A percentile compares a stretch with the other conserved stretches of the same genome.
Conservation (phyloP, 176 grass and related monocot genomes). For the Eremochloa ophiuroides region DNA sequence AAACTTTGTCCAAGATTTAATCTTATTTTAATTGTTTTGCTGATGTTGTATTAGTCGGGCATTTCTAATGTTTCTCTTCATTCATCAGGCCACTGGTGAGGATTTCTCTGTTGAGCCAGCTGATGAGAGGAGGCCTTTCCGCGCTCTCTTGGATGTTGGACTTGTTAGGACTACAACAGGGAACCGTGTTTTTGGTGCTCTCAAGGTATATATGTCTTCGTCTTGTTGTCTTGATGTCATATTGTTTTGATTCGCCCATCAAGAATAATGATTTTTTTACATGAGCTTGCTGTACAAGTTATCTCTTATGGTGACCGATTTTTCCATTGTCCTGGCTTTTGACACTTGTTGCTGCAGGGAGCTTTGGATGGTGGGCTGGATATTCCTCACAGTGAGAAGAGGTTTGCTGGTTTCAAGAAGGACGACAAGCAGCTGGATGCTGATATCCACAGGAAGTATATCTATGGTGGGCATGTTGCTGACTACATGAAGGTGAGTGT, state of each 20-base stretch:
- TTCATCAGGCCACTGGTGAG: slow-evolving; percentile 65
- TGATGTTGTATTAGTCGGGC: background rate
- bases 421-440: slow-evolving; percentile 66
- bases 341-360: slow-evolving; percentile 28
- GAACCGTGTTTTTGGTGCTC: slow-evolving; percentile 82
- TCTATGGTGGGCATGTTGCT: slow-evolving; percentile 72
- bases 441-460: slow-evolving; percentile 73
- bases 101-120: slow-evolving; percentile 74
- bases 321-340: too few relatives aligned
- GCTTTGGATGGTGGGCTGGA: slow-evolving; percentile 84
- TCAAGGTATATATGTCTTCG: slow-evolving; percentile 46
- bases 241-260: background rate
- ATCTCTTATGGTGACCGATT: background rate
- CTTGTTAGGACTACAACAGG: slow-evolving; percentile 79
- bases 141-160: slow-evolving; percentile 79
- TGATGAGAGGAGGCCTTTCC: slow-evolving; percentile 81
- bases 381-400: slow-evolving; percentile 80
- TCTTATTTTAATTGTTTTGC: background rate
- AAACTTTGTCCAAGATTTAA: background rate
- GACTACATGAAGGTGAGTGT: slow-evolving; percentile 73
- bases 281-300: background rate
- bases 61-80: background rate
- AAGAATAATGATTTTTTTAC: background rate
- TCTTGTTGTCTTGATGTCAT: background rate
- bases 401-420: slow-evolving; percentile 87